Evolutionary conservation across 2,329 filamentous ascomycete genomes (phyloP).

Genomic region (Trichoderma koningii): DNA sequence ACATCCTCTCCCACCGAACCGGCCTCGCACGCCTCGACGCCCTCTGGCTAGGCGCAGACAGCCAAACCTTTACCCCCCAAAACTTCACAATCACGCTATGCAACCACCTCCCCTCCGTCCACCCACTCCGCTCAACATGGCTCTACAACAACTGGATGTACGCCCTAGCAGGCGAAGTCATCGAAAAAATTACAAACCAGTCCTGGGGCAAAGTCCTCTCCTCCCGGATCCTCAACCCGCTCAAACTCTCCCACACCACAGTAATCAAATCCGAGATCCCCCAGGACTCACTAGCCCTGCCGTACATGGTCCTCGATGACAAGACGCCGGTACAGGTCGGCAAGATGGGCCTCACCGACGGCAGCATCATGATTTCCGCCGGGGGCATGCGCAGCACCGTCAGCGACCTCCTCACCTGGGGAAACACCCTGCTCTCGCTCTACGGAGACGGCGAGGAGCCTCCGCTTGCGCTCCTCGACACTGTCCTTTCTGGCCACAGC

Average conservation of each 20-base stretch:
- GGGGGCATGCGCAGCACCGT: constrained; percentile 1
- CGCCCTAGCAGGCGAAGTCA: background rate
- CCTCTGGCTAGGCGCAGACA: background rate
- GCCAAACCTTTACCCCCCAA: background rate
- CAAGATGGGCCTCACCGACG: background rate
- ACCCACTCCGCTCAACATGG: background rate
- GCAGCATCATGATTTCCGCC: background rate
- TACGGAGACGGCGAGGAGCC: background rate
- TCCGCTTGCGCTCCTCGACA: background rate
- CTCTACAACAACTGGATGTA: constrained; percentile 4
- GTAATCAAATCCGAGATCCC: background rate
- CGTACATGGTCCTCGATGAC: background rate
- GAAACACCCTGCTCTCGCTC: background rate
- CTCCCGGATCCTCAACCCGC: background rate
- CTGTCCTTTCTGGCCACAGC: background rate
- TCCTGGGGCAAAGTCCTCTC: background rate
- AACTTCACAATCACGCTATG: background rate
- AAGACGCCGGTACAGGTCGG: background rate
- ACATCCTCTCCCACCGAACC: background rate
- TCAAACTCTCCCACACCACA: background rate
- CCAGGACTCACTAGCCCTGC: background rate
- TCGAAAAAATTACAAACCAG: background rate
- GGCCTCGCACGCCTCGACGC: background rate
- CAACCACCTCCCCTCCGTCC: background rate
- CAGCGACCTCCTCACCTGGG: background rate